These are phyloP conservation scores for Yamadazyma paraphyllophila DNA, from an alignment of 805 yeast species.

Conservation along the genomic window DNA sequence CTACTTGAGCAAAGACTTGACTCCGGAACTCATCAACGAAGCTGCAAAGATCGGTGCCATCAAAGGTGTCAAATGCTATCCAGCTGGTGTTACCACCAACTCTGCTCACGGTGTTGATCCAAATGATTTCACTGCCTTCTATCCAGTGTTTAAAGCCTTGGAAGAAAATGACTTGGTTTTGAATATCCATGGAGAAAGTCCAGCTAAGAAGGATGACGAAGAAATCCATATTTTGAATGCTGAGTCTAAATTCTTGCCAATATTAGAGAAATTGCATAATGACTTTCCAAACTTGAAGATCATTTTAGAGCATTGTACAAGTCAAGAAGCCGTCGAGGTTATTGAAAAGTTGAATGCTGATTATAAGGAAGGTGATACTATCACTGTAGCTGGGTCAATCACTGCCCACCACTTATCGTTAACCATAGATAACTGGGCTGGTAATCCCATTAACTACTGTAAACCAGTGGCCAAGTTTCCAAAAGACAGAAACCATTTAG, in stretches of 20 bases:
- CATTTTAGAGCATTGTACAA: constrained; percentile 92
- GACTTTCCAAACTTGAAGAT: constrained; percentile 87
- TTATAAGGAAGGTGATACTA: constrained; percentile 26
- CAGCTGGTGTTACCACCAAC: constrained; percentile 99
- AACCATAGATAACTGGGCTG: constrained; percentile 95
- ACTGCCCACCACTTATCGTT: constrained; percentile 93
- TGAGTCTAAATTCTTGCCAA: constrained; percentile 89
- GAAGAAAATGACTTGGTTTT: constrained; percentile 72
- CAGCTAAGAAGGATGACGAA: constrained; percentile 49
- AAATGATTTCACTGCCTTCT: constrained; percentile 83
- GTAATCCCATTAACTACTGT: constrained; percentile 91
- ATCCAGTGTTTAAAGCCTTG: constrained; percentile 88
- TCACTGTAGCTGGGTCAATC: constrained; percentile 83
- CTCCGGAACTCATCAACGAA: constrained; percentile 79
- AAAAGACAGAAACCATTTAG: constrained; percentile 72
- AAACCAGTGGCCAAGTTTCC: constrained; percentile 98
- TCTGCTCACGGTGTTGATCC: constrained; percentile 90
- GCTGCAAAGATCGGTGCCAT: constrained; percentile 72
- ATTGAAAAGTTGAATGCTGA: constrained; percentile 55
- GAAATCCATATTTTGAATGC: constrained; percentile 92
- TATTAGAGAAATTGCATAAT: constrained; percentile 67
- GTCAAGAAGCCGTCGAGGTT: constrained; percentile 80
- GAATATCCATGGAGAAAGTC: constrained; percentile 95
- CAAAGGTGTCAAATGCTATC: constrained; percentile 92
- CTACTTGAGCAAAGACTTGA: constrained; percentile 72